Percentiles rank a stretch among this genome's conserved stretches.
These are phyloP conservation scores for Trametes punicea DNA, from an alignment of 768 basidiomycete genomes.

Conservation along the genomic window DNA sequence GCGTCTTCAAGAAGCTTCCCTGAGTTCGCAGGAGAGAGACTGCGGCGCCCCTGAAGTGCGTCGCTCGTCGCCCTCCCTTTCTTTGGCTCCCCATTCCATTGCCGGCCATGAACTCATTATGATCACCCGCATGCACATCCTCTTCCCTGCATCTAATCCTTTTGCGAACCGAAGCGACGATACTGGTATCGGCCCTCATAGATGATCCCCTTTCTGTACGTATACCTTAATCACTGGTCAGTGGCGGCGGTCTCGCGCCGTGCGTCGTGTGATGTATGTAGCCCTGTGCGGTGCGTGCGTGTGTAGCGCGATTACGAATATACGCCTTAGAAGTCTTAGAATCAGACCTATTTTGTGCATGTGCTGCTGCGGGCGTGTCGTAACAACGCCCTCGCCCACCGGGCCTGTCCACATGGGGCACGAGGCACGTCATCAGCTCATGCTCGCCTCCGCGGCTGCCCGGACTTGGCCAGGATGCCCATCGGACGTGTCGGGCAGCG, in stretches of 20 bases:
- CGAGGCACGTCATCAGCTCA: background rate
- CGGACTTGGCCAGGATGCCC: background rate
- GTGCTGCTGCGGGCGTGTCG: background rate
- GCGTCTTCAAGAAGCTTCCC: constrained; percentile 45
- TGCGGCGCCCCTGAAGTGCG: too few relatives aligned
- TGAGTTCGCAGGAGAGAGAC: too few relatives aligned
- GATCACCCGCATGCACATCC: background rate
- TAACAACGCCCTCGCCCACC: background rate
- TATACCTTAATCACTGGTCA: constrained; percentile 2
- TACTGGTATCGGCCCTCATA: constrained; percentile 4
- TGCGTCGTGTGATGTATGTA: too few relatives aligned
- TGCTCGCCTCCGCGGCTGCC: background rate
- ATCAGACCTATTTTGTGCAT: background rate
- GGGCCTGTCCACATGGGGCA: background rate
- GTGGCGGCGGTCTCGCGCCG: too few relatives aligned
- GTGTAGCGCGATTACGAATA: background rate
- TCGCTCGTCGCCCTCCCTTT: background rate
- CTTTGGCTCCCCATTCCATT: too few relatives aligned
- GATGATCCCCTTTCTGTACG: background rate
- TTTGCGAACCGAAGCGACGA: background rate
- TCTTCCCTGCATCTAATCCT: background rate
- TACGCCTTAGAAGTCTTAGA: background rate
- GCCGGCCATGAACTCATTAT: too few relatives aligned
- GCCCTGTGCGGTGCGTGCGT: too few relatives aligned
- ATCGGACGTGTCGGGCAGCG: constrained; percentile 4